phyloP scores from a whole-genome alignment of 2,329 filamentous ascomycete genomes.

The Ophiostoma piceae region DNA sequence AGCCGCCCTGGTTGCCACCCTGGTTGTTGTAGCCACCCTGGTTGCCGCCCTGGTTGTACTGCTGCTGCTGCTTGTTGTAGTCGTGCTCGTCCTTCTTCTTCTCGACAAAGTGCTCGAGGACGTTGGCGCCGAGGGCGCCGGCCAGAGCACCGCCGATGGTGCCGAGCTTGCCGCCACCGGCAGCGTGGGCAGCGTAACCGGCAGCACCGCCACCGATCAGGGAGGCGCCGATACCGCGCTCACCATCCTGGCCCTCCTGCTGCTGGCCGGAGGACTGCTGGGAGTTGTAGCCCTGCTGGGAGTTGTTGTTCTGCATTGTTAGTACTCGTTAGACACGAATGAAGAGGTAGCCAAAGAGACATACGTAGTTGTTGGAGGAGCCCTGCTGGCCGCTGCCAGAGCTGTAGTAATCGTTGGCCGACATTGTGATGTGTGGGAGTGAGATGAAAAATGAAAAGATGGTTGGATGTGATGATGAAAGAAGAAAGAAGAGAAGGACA shows the following conservation, averaged over 20 bases:
- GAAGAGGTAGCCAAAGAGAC: not conserved
- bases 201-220: constrained; percentile 49
- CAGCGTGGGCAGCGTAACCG: constrained; percentile 50
- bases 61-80: constrained; percentile 16
- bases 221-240: constrained; percentile 53
- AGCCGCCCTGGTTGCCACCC: constrained; percentile 6
- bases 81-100: constrained; percentile 25
- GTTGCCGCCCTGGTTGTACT: not conserved
- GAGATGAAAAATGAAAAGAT: not conserved
- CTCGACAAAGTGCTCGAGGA: constrained; percentile 39
- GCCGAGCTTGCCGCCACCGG: constrained; percentile 48
- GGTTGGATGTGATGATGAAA: constrained; percentile 1
- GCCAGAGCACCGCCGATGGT: constrained; percentile 47
- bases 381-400: constrained; percentile 12
- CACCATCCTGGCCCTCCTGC: constrained; percentile 28
- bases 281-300: not conserved
- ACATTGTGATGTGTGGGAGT: not conserved
- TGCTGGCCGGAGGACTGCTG: not conserved
- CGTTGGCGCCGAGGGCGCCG: constrained; percentile 52
- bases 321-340: not conserved
- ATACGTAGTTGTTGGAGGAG: constrained; percentile 11
- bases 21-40: not conserved
- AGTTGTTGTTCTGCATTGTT: constrained; percentile 1
- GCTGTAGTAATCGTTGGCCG: constrained; percentile 9
- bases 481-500: not conserved